Evolutionary conservation across 2,329 filamentous ascomycete species (phyloP), one percentile per base, ranked within the genome.

Genomic region (Fusarium sp.): DNA sequence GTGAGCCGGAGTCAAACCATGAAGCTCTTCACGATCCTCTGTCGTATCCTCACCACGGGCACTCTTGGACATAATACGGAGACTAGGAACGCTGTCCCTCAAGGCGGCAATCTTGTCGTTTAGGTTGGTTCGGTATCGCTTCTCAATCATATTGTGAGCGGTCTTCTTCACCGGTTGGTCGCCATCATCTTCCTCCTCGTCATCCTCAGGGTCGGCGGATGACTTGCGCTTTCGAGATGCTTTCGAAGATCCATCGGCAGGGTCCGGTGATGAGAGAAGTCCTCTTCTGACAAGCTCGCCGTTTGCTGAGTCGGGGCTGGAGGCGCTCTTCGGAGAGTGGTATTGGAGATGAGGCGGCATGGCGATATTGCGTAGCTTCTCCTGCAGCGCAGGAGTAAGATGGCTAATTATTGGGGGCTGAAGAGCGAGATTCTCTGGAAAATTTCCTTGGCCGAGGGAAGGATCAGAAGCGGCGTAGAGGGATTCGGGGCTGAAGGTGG

Each of bases 61-160:
- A 73, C 87, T 91, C 82, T 92, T 93, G 40, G 90, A 89, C 88
- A 94, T 93, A 73, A 94, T 92, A 50, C 94, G 89, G 60, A 98
- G 83, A 79, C 93, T 97, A 3, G 95, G 95, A 16, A 98, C 94
- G 76, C 93, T 97, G 79, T 98, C 94, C 73, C 94, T 88, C 66
- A 98, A 83, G 62, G 94, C 94, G 47, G 94, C 92, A 74, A 98
- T 98, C 83, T 98, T 98, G 78, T 98, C 95, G 77, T 98, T 98
- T 60, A 98, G 86, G 76, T 98, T 98, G 56, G 93, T 97, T 74
- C 95, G 90, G 80, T 98, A 98, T 71, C 95, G 86, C 85, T 98
- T 98, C 82, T 98, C 95, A 68, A 98, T 98, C 87, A 98, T 96
- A 80, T 98, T 98, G 81, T 98, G 95, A 4, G 95, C 94, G 32